Base-by-base conservation (phyloP, 768 basidiomycete genomes). In the Cantharellus anzutake region DNA sequence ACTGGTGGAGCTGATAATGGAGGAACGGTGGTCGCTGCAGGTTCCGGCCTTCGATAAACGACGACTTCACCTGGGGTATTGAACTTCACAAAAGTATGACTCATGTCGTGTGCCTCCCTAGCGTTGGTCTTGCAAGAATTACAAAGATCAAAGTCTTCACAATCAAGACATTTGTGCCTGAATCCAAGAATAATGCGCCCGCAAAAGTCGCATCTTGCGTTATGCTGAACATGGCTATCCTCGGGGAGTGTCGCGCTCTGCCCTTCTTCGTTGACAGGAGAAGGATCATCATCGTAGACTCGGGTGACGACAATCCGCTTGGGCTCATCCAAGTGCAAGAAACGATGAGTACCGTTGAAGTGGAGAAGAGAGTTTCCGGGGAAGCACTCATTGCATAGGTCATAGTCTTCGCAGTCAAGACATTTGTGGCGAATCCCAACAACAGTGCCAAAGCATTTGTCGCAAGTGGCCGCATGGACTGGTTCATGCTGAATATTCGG, bases 31-130 rank as follows among this genome's bases (percentile, higher is more conserved):
- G 52, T 37, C 14, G 60, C 14, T 1, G 42, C 48, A 5, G 51
- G 63, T n/a, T 57, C 56, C 7, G 5, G 41, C 41, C 82, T 75
- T 0, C 78, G 81, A 65, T 84, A 84, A 3, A 86, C 78, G 60
- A 80, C 69, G 56, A 84, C 76, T 11, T 77, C 76, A 2, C 80
- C 82, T 1, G 86, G 82, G 52, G 79, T 78, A 51, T 73, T 71
- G 62, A 89, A 78, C 39, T 79, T 80, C 61, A 83, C 76, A 68
- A 90, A 88, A 65, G 82, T 75, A 65, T 90, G 86, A 68, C 42
- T 59, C 14, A 55, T 42, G 11, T 51, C 48, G 38, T 60, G 60
- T 4, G 66, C 67, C 62, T 79, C 76, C 20, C 20, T 29, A 29
- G 20, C 20, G 20, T 29, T 48, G 44, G 11, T 48, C 44, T 11